Evolutionary conservation across 1,284 basidiomycete species (phyloP).

Genomic region (Sanguinoderma infundibulare): DNA sequence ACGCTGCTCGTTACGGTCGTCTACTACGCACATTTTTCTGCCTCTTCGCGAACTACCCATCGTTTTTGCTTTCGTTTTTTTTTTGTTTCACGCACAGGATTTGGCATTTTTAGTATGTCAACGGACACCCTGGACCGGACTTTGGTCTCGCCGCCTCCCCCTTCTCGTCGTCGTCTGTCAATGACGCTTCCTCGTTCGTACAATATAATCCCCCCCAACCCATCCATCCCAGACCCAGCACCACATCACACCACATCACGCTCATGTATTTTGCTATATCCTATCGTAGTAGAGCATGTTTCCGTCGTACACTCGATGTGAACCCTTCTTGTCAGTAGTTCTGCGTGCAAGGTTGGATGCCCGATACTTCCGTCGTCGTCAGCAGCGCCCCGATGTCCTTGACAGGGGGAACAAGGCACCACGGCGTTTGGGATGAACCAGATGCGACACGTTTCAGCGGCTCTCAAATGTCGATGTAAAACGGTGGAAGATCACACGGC

Average conservation of each 20-base stretch:
- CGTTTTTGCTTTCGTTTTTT: background rate
- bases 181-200: background rate
- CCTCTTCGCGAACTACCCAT: background rate
- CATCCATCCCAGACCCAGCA: constrained; percentile 1
- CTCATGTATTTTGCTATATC: constrained; percentile 26
- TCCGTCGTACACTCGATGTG: constrained; percentile 9
- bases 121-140: no score
- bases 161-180: background rate
- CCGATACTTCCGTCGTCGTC: no score
- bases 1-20: background rate
- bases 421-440: no score
- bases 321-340: background rate
- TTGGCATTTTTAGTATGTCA: background rate
- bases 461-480: no score
- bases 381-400: no score
- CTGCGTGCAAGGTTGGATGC: no score
- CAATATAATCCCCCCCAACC: background rate
- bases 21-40: background rate
- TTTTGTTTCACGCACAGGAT: background rate
- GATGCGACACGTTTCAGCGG: no score
- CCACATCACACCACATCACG: constrained; percentile 7
- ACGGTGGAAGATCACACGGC: no score
- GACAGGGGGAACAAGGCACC: no score
- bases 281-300: constrained; percentile 25
- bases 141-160: background rate